Conservation (phyloP, 208 protist genomes). For the Leishmania braziliensis region DNA sequence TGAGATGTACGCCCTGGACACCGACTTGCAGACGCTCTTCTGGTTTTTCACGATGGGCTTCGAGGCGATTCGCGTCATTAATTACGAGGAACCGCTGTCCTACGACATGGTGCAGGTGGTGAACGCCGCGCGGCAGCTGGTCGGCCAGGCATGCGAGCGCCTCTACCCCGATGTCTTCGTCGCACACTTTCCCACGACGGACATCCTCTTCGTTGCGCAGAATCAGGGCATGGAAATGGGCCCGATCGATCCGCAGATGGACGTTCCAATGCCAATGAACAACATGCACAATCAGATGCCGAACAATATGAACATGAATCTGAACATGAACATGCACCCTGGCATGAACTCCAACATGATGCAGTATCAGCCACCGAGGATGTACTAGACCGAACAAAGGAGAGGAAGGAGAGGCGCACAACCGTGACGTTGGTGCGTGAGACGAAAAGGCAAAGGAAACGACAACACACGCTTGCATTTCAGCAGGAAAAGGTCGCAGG, state of each 20-base stretch:
- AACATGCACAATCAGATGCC: conserved; percentile 30
- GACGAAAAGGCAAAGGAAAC: background rate
- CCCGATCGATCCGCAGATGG: conserved; percentile 20
- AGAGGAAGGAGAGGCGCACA: background rate
- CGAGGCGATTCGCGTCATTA: conserved; percentile 49
- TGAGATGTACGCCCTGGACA: conserved; percentile 46
- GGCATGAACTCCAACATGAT: conserved; percentile 33
- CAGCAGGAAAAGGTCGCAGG: background rate
- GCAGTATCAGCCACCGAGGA: conserved; percentile 27
- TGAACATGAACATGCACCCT: conserved; percentile 32
- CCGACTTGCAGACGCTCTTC: conserved; percentile 76
- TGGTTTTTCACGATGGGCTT: conserved; percentile 84
- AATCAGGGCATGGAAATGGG: conserved; percentile 12
- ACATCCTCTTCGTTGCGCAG: conserved; percentile 20
- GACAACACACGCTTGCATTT: background rate
- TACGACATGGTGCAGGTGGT: conserved; percentile 39
- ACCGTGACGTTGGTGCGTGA: background rate
- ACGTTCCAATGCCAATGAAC: conserved; percentile 24
- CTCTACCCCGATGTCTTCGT: conserved; percentile 41
- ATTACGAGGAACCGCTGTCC: conserved; percentile 32
- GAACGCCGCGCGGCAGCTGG: conserved; percentile 35
- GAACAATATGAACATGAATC: conserved; percentile 28
- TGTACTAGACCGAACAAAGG: conserved; percentile 8
- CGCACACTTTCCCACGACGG: conserved; percentile 19
- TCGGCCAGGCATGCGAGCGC: conserved; percentile 41